phyloP scores from a whole-genome alignment of 768 basidiomycete species.

The Tephrocybe sp. region DNA sequence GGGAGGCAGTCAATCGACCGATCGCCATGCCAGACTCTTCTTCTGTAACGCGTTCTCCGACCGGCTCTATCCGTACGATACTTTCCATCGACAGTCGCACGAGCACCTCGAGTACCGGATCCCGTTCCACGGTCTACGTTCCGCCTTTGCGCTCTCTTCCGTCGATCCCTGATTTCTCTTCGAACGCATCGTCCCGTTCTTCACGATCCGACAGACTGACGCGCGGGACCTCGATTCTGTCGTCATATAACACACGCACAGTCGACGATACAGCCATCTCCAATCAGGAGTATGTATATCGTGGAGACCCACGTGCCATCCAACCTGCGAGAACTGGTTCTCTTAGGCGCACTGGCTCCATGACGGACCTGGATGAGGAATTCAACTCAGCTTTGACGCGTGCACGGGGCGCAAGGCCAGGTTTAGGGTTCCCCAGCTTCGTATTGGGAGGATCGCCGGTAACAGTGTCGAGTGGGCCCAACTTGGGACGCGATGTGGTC shows the following conservation, averaged over 20 bases:
- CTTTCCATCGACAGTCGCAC: constrained; percentile 49
- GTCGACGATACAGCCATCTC: constrained; percentile 74
- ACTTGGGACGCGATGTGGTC: constrained; percentile 37
- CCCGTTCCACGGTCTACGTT: constrained; percentile 74
- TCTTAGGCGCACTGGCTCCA: constrained; percentile 62
- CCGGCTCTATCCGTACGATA: constrained; percentile 69
- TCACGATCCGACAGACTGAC: constrained; percentile 28
- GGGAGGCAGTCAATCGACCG: constrained; percentile 77
- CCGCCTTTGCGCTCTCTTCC: constrained; percentile 73
- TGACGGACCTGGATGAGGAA: constrained; percentile 69
- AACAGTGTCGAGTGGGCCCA: constrained; percentile 72
- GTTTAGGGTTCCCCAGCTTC: constrained; percentile 30
- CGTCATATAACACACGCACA: constrained; percentile 63
- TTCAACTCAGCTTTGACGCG: constrained; percentile 50
- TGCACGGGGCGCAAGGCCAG: constrained; percentile 41
- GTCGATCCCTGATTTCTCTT: constrained; percentile 64
- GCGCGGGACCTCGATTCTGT: constrained; percentile 46
- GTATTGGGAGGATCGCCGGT: constrained; percentile 62
- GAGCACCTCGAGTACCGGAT: constrained; percentile 50
- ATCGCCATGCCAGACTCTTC: constrained; percentile 44
- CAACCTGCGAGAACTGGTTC: constrained; percentile 53
- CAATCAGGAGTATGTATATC: constrained; percentile 66
- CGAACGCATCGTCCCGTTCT: constrained; percentile 27
- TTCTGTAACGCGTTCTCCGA: constrained; percentile 50
- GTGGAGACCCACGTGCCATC: constrained; percentile 73